phyloP scores from a whole-genome alignment of 106 monocot species.

The Vanilla planifolia region DNA sequence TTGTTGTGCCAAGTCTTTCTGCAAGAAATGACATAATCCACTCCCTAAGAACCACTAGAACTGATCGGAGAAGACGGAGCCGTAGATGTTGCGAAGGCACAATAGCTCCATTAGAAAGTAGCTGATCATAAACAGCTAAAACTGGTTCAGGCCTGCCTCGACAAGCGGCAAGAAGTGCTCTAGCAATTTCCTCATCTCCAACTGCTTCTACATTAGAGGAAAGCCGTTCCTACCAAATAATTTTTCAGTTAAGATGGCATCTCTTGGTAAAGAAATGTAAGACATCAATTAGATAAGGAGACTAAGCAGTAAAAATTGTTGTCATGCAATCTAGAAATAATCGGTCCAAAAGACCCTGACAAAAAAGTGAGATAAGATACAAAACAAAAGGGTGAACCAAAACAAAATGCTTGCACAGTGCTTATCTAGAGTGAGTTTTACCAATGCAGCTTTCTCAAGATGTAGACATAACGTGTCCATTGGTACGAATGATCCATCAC shows the following conservation, averaged over 20 bases:
- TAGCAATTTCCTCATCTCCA: conserved; percentile 91
- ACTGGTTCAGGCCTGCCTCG: conserved; percentile 67
- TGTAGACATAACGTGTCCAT: conserved; percentile 90
- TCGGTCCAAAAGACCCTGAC: neutral
- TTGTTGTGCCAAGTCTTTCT: conserved; percentile 34
- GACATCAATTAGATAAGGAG: neutral
- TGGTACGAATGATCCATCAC: conserved; percentile 78
- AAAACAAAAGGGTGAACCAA: neutral
- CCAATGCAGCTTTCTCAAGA: conserved; percentile 93
- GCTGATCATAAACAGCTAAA: conserved; percentile 68
- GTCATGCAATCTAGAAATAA: too few relatives aligned
- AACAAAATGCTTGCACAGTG: too few relatives aligned
- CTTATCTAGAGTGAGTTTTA: conserved; percentile 14
- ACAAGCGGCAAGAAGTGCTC: conserved; percentile 85
- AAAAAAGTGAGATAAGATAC: neutral
- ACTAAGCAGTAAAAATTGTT: too few relatives aligned
- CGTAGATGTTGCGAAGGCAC: conserved; percentile 56
- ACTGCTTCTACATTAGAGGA: conserved; percentile 62
- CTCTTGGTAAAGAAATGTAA: neutral
- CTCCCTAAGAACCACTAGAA: conserved; percentile 72
- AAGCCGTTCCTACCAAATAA: conserved; percentile 51
- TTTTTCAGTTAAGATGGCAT: neutral
- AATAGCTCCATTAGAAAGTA: conserved; percentile 68
- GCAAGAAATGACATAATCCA: conserved; percentile 62
- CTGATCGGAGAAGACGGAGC: conserved; percentile 76